Evolutionary conservation across 441 rosid species (phyloP).

Genomic region (Jatropha multifida): DNA sequence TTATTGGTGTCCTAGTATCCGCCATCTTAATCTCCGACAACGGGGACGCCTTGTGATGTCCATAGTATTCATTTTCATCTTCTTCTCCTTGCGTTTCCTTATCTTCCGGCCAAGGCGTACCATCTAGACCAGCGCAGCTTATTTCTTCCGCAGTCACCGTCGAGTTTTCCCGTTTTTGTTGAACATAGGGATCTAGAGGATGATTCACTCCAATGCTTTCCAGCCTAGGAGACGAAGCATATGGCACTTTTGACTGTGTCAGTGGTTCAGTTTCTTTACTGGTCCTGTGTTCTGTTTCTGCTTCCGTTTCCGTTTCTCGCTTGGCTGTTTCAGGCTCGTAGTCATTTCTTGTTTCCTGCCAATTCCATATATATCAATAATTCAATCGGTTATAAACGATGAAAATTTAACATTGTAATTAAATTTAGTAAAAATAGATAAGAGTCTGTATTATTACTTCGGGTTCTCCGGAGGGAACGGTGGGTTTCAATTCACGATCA

Average conservation of each 20-base stretch:
- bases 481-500: conserved; percentile 38
- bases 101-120: conserved; percentile 43
- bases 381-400: neutral
- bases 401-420: neutral
- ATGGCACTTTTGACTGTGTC: conserved; percentile 38
- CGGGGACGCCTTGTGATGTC: conserved; percentile 66
- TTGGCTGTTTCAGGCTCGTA: conserved; percentile 33
- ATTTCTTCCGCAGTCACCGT: conserved; percentile 23
- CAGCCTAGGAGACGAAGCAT: conserved; percentile 37
- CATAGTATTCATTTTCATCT: conserved; percentile 43
- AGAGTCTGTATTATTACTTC: conserved; percentile 25
- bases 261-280: conserved; percentile 37
- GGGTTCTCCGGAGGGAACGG: conserved; percentile 29
- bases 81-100: conserved; percentile 16
- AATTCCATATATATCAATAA: no score
- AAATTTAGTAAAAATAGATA: neutral
- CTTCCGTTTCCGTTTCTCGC: conserved; percentile 7
- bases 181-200: conserved; percentile 42
- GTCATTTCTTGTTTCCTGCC: conserved; percentile 47
- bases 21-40: conserved; percentile 58
- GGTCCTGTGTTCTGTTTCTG: conserved; percentile 16
- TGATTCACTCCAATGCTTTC: conserved; percentile 40
- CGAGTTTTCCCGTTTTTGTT: conserved; percentile 43
- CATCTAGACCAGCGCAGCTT: conserved; percentile 56
- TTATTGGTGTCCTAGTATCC: conserved; percentile 76